Base-by-base conservation (phyloP, 2,329 filamentous ascomycete species). In the Dactylellina drechsleri region DNA sequence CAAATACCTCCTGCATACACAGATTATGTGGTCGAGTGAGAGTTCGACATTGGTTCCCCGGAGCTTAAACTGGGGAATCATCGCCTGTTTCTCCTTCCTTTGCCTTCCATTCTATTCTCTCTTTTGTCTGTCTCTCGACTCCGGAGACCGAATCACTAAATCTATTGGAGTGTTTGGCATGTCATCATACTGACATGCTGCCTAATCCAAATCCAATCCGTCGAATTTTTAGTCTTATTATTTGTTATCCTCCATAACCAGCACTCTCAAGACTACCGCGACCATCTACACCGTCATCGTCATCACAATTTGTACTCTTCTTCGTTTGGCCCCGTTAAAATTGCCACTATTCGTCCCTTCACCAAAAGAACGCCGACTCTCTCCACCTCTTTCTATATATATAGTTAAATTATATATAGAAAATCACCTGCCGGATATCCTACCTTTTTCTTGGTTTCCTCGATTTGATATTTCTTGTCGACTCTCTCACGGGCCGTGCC, bases 31-130 rank as follows among this genome's bases (percentile, higher is more conserved):
- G 31, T 10, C 31, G 31, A 36, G 31, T 10, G 2, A 3, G 31
- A 36, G 31, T 36, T 36, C 31, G 31, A 36, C 31, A 36, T 36
- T 40, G 54, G 28, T 23, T 13, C 49, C 50, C 61, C 49, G 61
- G 57, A 66, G 52, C 62, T 66, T 66, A 58, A 66, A 31, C 31
- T 36, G 31, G n/a, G 23, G n/a, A 12, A 16, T 26, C 49, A 45
- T 47, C 43, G 43, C 43, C 43, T 47, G 43, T 15, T 18, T 47
- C 43, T 18, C 15, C 13, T 15, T 47, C 43, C 16, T 15, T 36
- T 10, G 31, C 31, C 31, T 47, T 47, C 43, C 43, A n/a, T 47
- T 18, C 43, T 15, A 47, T 15, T 47, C 43, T 47, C 43, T 18
- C 43, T 15, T 10, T 47, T 2, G 6, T 5, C 6, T 47, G 8